Conservation (phyloP, 2,329 filamentous ascomycete species). For the Sclerotinia nivalis region DNA sequence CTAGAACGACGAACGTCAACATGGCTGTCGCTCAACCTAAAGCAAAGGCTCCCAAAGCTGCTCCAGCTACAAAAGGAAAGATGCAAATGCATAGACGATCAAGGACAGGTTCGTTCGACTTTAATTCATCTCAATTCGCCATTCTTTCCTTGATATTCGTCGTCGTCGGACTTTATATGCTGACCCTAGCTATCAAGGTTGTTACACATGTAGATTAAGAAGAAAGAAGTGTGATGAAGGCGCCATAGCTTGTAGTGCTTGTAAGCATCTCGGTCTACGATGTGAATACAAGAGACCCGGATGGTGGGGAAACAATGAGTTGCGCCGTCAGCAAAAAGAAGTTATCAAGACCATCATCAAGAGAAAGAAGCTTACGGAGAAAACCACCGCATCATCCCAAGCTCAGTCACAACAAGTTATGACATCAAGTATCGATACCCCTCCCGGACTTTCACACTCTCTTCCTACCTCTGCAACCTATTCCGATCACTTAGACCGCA, state of each 20-base stretch:
- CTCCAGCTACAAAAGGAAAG: constrained; percentile 64
- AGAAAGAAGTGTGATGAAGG: constrained; percentile 71
- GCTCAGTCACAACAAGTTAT: constrained; percentile 52
- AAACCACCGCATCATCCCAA: constrained; percentile 60
- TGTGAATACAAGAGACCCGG: constrained; percentile 96
- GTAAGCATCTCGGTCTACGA: constrained; percentile 70
- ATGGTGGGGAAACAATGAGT: constrained; percentile 96
- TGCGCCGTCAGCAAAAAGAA: constrained; percentile 85
- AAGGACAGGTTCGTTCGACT: constrained; percentile 74
- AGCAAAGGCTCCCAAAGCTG: constrained; percentile 57
- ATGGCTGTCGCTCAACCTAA: constrained; percentile 65
- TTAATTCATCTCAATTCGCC: constrained; percentile 48
- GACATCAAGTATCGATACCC: constrained; percentile 57
- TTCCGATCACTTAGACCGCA: constrained; percentile 71
- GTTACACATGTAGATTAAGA: constrained; percentile 67
- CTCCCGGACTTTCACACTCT: constrained; percentile 78
- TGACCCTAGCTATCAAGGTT: constrained; percentile 49
- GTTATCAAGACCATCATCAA: constrained; percentile 97
- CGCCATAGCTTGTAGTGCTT: constrained; percentile 62
- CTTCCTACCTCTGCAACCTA: constrained; percentile 78
- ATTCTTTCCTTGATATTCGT: constrained; percentile 42
- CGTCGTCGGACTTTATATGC: constrained; percentile 50
- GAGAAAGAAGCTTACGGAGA: constrained; percentile 91
- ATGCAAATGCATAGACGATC: constrained; percentile 91
- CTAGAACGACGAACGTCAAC: constrained; percentile 39